Percentiles rank a stretch among this genome's conserved stretches.
These are phyloP conservation scores for Linnemannia exigua DNA, from an alignment of 192 early-diverging fungal genomes.

Conservation along the genomic window DNA sequence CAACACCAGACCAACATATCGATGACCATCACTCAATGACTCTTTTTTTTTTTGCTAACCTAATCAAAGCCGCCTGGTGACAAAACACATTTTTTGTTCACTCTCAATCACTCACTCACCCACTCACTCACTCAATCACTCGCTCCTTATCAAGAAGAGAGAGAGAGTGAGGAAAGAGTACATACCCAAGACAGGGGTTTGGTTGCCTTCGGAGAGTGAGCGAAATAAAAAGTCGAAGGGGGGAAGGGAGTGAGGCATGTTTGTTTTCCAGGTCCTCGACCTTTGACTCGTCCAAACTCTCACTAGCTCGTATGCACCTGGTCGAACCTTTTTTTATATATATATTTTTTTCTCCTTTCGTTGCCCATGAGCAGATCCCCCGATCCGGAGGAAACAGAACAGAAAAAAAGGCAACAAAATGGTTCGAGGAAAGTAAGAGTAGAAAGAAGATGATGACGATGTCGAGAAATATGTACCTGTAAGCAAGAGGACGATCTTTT, in stretches of 20 bases:
- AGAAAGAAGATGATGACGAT: not conserved
- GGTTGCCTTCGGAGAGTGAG: not conserved
- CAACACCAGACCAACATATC: not conserved
- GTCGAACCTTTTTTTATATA: conserved; percentile 1
- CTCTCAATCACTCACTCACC: no score
- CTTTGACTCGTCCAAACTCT: conserved; percentile 9
- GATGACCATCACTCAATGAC: not conserved
- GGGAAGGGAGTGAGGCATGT: not conserved
- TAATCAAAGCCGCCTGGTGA: not conserved
- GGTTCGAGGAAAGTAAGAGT: not conserved
- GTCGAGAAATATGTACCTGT: conserved; percentile 31
- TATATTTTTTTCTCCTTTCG: not conserved
- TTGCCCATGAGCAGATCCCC: conserved; percentile 9
- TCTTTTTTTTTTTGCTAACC: conserved; percentile 10
- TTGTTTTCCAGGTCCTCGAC: conserved; percentile 3
- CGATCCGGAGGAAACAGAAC: not conserved
- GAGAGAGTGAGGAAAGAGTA: not conserved
- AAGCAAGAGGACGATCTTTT: conserved; percentile 50
- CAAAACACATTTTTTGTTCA: not conserved
- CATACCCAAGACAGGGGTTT: not conserved
- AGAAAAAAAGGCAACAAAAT: not conserved
- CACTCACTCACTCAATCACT: no score
- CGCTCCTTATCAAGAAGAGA: not conserved
- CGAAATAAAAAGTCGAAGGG: not conserved
- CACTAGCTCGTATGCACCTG: conserved; percentile 9